Conservation (phyloP, 441 rosid genomes). For the Jatropha podagrica region DNA sequence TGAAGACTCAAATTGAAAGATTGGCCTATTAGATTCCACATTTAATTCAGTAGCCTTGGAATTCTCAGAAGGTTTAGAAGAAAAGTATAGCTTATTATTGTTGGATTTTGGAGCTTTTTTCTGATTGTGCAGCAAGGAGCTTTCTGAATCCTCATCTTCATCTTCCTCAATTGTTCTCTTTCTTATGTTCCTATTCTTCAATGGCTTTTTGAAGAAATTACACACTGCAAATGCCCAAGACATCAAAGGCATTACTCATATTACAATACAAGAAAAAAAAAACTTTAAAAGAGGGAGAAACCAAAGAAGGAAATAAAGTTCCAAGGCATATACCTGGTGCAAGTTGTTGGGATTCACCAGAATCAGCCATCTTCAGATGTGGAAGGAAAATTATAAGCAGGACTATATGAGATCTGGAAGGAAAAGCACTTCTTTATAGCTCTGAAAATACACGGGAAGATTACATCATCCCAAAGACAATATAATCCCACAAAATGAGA, state of each 20-base stretch:
- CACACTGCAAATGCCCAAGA: slow-evolving; percentile 51
- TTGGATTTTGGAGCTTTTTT: slow-evolving; percentile 54
- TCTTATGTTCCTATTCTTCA: slow-evolving; percentile 69
- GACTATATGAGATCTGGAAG: too few relatives aligned
- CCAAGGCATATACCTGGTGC: slow-evolving; percentile 32
- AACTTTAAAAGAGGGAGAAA: background rate
- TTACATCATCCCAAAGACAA: too few relatives aligned
- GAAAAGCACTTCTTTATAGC: too few relatives aligned
- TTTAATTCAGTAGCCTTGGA: slow-evolving; percentile 29
- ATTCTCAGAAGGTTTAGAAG: slow-evolving; percentile 60
- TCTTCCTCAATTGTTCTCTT: slow-evolving; percentile 59
- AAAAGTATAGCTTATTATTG: slow-evolving; percentile 69
- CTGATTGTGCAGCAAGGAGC: slow-evolving; percentile 46
- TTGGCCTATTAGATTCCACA: slow-evolving; percentile 32
- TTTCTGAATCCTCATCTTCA: slow-evolving; percentile 56
- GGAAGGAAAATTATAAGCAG: background rate
- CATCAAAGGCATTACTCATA: background rate
- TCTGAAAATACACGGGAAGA: too few relatives aligned
- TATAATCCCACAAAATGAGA: too few relatives aligned
- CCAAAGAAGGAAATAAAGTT: background rate
- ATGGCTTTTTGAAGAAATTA: slow-evolving; percentile 76
- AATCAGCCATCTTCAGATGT: slow-evolving; percentile 41
- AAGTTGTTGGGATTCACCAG: slow-evolving; percentile 41
- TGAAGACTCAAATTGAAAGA: slow-evolving; percentile 79
- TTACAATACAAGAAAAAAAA: background rate